Evolutionary conservation across 495 filamentous ascomycete species (phyloP).

Genomic region (Astrothelium subdiscretum): DNA sequence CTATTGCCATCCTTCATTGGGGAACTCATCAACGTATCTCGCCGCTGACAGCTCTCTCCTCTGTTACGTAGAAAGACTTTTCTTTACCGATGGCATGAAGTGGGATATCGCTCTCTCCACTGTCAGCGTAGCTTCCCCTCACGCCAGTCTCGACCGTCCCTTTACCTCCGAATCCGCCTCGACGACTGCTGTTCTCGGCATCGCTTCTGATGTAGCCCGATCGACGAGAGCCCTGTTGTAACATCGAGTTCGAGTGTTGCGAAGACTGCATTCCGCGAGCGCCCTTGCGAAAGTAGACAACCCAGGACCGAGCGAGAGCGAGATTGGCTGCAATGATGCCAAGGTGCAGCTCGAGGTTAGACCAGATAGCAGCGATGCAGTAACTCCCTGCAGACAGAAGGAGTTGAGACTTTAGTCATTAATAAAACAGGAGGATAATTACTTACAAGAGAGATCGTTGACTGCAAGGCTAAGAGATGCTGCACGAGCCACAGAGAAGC

Average conservation of each 20-base stretch:
- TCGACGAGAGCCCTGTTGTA: background rate
- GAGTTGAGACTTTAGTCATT: background rate
- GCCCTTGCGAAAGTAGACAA: constrained; percentile 14
- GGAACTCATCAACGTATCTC: background rate
- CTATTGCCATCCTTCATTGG: no score
- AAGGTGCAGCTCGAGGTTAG: constrained; percentile 20
- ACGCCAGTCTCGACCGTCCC: background rate
- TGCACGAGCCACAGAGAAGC: background rate
- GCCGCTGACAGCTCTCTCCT: background rate
- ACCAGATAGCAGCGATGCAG: constrained; percentile 22
- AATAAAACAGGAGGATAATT: constrained; percentile 6
- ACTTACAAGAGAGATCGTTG: background rate
- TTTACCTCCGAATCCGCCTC: background rate
- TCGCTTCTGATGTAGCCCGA: background rate
- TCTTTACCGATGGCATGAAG: background rate
- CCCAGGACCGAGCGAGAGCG: constrained; percentile 16
- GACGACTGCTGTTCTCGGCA: background rate
- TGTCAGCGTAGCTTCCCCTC: background rate
- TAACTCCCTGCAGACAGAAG: constrained; percentile 8
- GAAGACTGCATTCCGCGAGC: background rate
- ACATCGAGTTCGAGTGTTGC: background rate
- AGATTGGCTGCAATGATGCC: constrained; percentile 23
- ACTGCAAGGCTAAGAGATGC: constrained; percentile 9
- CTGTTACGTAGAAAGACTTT: background rate
- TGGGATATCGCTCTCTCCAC: background rate